Conservation (phyloP, 2,329 filamentous ascomycete species). For the Madurella fahalii region DNA sequence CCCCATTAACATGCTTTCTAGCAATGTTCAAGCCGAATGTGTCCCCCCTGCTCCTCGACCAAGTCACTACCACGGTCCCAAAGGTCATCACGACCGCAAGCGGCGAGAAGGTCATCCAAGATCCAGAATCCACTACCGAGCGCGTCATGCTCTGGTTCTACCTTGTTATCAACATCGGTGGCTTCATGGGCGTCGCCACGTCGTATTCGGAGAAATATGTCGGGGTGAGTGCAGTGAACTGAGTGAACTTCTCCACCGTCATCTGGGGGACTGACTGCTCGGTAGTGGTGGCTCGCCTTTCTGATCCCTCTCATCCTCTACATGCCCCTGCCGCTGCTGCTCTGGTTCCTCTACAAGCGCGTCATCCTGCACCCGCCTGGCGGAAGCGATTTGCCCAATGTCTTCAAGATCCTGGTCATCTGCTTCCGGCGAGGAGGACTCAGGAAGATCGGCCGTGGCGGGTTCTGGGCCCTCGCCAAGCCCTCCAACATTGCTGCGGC, state of each 20-base stretch:
- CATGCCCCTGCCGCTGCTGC: constrained; percentile 38
- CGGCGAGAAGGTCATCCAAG: constrained; percentile 64
- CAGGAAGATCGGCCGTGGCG: constrained; percentile 36
- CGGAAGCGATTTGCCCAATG: constrained; percentile 43
- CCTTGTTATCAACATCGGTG: constrained; percentile 51
- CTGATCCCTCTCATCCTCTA: constrained; percentile 35
- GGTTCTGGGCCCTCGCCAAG: constrained; percentile 59
- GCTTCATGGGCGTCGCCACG: constrained; percentile 49
- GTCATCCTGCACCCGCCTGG: constrained; percentile 42
- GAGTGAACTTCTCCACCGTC: not conserved
- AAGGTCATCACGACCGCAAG: constrained; percentile 46
- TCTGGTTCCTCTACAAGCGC: constrained; percentile 41
- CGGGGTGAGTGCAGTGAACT: constrained; percentile 27
- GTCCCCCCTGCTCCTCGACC: constrained; percentile 63
- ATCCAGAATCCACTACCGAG: constrained; percentile 60
- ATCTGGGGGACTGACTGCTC: not conserved
- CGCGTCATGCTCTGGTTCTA: constrained; percentile 65
- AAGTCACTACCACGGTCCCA: constrained; percentile 54
- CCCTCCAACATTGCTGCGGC: constrained; percentile 48
- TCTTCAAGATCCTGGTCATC: constrained; percentile 39
- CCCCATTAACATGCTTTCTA: not conserved
- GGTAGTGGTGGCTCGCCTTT: constrained; percentile 44
- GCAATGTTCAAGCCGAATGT: constrained; percentile 69
- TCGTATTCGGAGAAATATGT: constrained; percentile 50
- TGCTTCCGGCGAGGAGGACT: constrained; percentile 39